Conservation (phyloP, 257 asterid species). For the Leptodermis oblonga region DNA sequence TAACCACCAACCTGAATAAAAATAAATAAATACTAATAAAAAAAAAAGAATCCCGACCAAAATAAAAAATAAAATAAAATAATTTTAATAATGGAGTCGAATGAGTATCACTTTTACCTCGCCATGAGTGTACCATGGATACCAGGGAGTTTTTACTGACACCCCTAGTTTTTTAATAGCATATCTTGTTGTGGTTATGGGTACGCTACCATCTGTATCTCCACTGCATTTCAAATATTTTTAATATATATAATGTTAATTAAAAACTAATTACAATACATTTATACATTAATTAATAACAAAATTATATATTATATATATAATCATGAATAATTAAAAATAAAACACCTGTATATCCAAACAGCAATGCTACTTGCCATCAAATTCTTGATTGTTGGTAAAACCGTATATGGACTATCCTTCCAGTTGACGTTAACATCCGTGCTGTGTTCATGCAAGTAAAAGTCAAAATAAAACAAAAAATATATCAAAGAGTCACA, state of each 20-base stretch:
- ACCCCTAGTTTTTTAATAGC: slow-evolving; percentile 26
- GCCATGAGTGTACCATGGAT: slow-evolving; percentile 37
- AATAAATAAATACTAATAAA: too few species aligned
- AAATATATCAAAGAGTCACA: too few species aligned
- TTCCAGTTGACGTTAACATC: slow-evolving; percentile 12
- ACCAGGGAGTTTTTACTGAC: slow-evolving; percentile 32
- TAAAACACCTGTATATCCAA: slow-evolving; percentile 24
- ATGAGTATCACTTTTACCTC: slow-evolving; percentile 21
- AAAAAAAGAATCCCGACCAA: too few species aligned
- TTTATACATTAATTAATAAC: too few species aligned
- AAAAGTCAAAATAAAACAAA: not conserved
- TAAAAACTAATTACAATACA: too few species aligned
- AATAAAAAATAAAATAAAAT: too few species aligned
- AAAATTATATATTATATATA: too few species aligned
- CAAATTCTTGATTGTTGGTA: slow-evolving; percentile 24
- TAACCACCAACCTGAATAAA: slow-evolving; percentile 10
- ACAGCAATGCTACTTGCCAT: slow-evolving; percentile 26
- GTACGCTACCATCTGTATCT: slow-evolving; percentile 33
- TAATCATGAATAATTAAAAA: too few species aligned
- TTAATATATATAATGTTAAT: too few species aligned
- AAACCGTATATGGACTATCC: slow-evolving; percentile 19
- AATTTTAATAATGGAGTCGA: not conserved
- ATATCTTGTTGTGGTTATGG: slow-evolving; percentile 41
- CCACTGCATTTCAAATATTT: slow-evolving; percentile 25
- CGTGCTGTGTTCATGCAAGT: slow-evolving; percentile 6